Conservation (phyloP, 164 flowering plant genomes). For the Nelumbo lutea region DNA sequence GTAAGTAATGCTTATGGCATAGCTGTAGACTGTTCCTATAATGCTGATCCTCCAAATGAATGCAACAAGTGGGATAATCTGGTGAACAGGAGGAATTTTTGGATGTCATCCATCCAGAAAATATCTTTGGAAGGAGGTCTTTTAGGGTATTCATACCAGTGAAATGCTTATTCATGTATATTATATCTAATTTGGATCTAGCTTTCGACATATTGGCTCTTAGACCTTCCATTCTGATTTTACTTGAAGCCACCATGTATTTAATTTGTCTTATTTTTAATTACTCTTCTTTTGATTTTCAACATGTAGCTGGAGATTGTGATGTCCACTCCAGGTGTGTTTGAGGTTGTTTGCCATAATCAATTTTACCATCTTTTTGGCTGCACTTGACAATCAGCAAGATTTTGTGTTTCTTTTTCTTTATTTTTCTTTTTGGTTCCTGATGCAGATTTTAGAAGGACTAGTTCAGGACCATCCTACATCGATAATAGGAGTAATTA, state of each 20-base stretch:
- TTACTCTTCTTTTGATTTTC: too few relatives aligned
- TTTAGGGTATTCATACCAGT: too few relatives aligned
- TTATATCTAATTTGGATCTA: too few relatives aligned
- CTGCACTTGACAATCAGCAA: neutral
- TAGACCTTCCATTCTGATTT: neutral
- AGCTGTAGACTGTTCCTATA: too few relatives aligned
- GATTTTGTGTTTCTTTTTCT: constrained; percentile 14
- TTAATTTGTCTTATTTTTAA: neutral
- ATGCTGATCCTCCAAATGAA: neutral
- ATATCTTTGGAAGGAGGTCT: neutral
- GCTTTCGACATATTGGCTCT: neutral
- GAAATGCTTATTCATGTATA: neutral
- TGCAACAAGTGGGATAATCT: neutral
- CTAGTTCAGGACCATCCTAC: constrained; percentile 57
- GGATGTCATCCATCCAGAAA: neutral
- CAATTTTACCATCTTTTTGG: neutral
- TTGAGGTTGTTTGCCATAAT: constrained; percentile 47
- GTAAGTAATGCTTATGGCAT: too few relatives aligned
- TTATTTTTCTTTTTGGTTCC: too few relatives aligned
- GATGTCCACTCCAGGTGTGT: constrained; percentile 69
- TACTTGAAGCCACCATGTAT: neutral
- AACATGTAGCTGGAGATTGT: constrained; percentile 66
- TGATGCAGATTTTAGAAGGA: constrained; percentile 46
- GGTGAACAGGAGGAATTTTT: neutral
- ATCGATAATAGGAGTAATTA: constrained; percentile 53